Evolutionary conservation across 345 rosid genomes (phyloP).

Genomic region (Gossypium ekmanianum): DNA sequence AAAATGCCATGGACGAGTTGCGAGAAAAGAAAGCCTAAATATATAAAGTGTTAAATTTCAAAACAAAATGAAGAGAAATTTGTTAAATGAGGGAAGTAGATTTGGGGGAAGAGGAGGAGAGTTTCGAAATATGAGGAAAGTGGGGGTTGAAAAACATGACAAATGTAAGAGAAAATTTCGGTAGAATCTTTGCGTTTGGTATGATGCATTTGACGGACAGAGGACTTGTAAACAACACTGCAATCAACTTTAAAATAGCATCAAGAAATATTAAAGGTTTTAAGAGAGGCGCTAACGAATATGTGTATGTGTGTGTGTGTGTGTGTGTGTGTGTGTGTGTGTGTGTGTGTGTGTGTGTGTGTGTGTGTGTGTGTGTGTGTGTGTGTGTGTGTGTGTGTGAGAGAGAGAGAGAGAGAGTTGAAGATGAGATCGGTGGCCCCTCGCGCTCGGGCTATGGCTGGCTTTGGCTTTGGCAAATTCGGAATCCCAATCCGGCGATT

Average conservation of each 20-base stretch:
- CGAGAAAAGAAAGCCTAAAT: slow-evolving; percentile 21
- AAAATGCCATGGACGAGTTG: slow-evolving; percentile 36
- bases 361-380: neutral
- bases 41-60: neutral
- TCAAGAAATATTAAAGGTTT: neutral
- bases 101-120: neutral
- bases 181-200: slow-evolving; percentile 19
- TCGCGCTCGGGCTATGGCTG: no score
- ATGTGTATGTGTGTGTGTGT: neutral
- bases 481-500: neutral
- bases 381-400: no score
- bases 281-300: neutral
- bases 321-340: no score
- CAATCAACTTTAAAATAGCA: neutral
- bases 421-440: slow-evolving; percentile 29
- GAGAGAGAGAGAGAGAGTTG: neutral
- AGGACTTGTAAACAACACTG: neutral
- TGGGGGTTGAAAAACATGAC: neutral
- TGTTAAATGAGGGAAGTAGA: neutral
- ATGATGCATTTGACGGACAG: slow-evolving; percentile 13
- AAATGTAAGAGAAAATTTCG: slow-evolving; percentile 20
- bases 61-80: neutral
- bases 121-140: neutral
- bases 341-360: no score
- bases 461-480: no score